Conservation (phyloP, 768 basidiomycete species). For the Russula compacta region DNA sequence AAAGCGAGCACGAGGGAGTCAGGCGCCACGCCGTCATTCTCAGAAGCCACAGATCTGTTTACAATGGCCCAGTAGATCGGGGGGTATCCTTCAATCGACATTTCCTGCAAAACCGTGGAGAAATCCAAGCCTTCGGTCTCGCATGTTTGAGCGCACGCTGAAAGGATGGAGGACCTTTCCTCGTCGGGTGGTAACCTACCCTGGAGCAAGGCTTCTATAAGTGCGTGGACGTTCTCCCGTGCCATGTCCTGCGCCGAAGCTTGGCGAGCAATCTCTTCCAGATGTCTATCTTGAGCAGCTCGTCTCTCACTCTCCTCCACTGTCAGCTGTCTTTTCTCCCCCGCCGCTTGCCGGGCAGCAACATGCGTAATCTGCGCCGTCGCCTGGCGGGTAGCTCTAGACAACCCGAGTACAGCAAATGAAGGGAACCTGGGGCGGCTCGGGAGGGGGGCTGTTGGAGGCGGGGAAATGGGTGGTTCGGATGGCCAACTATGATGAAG, state of each 20-base stretch:
- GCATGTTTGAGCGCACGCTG: constrained; percentile 58
- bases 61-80: constrained; percentile 70
- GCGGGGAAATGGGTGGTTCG: not conserved
- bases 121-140: constrained; percentile 40
- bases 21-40: constrained; percentile 19
- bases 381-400: not conserved
- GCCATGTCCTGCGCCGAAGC: not conserved
- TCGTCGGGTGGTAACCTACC: not conserved
- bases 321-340: not conserved
- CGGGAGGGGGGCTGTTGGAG: not conserved
- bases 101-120: constrained; percentile 51
- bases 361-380: not conserved
- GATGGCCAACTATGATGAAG: not conserved
- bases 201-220: not conserved
- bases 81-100: constrained; percentile 51
- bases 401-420: not conserved
- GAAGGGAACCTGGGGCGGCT: not conserved
- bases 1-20: constrained; percentile 38
- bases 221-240: not conserved
- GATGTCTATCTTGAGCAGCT: not conserved
- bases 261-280: not conserved
- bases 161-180: constrained; percentile 32
- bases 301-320: not conserved
- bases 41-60: constrained; percentile 32
- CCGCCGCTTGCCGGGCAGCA: not conserved